Evolutionary conservation across 176 grass and related monocot species (phyloP).

Genomic region (Secale cereale): DNA sequence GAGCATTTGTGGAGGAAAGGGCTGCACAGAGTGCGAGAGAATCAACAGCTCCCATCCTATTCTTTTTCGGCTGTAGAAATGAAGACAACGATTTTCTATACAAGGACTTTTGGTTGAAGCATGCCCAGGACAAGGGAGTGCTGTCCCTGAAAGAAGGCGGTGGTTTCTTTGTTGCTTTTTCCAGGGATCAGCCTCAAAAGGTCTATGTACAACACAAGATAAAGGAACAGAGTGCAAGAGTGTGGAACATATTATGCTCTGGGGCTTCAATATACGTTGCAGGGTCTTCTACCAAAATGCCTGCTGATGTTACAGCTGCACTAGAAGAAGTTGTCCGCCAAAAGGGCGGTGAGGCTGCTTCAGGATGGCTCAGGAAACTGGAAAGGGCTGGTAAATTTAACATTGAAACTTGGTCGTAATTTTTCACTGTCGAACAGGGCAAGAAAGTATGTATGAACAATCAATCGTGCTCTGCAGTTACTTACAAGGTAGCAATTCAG

Average conservation of each 20-base stretch:
- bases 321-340: slow-evolving; percentile 69
- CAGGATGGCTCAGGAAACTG: slow-evolving; percentile 55
- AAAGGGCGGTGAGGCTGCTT: slow-evolving; percentile 47
- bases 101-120: slow-evolving; percentile 75
- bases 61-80: slow-evolving; percentile 91
- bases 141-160: slow-evolving; percentile 63
- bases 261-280: slow-evolving; percentile 75
- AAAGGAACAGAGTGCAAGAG: slow-evolving; percentile 67
- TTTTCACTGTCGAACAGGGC: neutral
- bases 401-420: slow-evolving; percentile 76
- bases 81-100: slow-evolving; percentile 74
- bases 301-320: slow-evolving; percentile 67
- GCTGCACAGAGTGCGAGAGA: slow-evolving; percentile 34
- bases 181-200: slow-evolving; percentile 82
- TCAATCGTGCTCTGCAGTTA: neutral
- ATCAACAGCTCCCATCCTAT: slow-evolving; percentile 56
- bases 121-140: slow-evolving; percentile 62
- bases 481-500: neutral
- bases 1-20: slow-evolving; percentile 74
- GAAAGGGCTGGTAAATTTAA: slow-evolving; percentile 74
- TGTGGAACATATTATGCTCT: slow-evolving; percentile 61
- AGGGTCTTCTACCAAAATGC: slow-evolving; percentile 86
- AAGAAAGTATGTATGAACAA: neutral
- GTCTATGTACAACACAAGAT: slow-evolving; percentile 94
- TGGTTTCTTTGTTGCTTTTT: slow-evolving; percentile 90